Conservation (phyloP, 2,329 filamentous ascomycete genomes). For the Alternaria sp. region DNA sequence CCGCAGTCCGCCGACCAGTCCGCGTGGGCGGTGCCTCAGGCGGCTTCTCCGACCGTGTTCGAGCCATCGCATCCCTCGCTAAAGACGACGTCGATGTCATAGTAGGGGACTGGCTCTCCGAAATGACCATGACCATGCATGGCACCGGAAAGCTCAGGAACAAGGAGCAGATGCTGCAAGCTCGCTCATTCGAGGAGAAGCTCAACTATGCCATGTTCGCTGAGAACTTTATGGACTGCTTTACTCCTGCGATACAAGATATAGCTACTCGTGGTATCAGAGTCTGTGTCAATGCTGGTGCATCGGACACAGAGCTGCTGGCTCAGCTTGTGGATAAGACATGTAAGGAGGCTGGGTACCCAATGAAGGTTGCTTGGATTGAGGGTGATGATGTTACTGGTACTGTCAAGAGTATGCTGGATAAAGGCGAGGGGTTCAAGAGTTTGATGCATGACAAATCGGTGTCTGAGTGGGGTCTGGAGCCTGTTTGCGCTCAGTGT, state of each 20-base stretch:
- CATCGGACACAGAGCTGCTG: constrained; percentile 36
- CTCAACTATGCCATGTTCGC: constrained; percentile 37
- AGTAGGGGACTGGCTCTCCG: constrained; percentile 42
- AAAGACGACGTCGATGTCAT: constrained; percentile 44
- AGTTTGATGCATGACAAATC: constrained; percentile 49
- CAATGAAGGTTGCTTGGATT: constrained; percentile 46
- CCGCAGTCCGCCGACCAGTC: constrained; percentile 40
- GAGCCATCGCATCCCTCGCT: constrained; percentile 52
- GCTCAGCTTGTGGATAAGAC: constrained; percentile 35
- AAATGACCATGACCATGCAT: constrained; percentile 40
- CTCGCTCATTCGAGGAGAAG: constrained; percentile 50
- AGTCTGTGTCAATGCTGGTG: constrained; percentile 42
- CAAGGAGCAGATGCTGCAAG: constrained; percentile 49
- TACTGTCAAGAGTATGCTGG: constrained; percentile 45
- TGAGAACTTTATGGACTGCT: constrained; percentile 57
- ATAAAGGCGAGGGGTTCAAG: constrained; percentile 47
- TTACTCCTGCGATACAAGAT: constrained; percentile 47
- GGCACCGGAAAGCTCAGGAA: constrained; percentile 37
- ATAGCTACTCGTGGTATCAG: constrained; percentile 37
- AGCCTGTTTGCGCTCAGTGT: constrained; percentile 27
- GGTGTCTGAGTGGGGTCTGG: constrained; percentile 44
- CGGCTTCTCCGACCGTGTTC: constrained; percentile 53
- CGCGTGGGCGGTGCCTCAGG: constrained; percentile 54
- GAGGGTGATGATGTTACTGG: constrained; percentile 52
- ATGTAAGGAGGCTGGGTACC: constrained; percentile 29